These are phyloP conservation scores for Chalciporus sp. DNA, from an alignment of 1,284 basidiomycete genomes.

Conservation along the genomic window DNA sequence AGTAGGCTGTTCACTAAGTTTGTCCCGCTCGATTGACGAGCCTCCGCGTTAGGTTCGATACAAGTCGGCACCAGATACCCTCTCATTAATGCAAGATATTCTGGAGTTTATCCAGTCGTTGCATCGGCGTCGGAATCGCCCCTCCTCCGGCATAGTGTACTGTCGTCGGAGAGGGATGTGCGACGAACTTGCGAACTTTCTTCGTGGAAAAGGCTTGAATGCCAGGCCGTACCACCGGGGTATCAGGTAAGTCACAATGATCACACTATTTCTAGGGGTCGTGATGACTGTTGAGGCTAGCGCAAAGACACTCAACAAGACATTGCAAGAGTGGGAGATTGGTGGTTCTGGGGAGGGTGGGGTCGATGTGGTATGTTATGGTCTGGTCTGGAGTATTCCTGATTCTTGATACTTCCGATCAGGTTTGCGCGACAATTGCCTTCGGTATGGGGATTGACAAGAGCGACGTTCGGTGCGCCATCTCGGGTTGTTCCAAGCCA, in stretches of 20 bases:
- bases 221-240: slow-evolving; percentile 79
- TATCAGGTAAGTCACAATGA: slow-evolving; percentile 43
- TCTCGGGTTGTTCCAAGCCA: slow-evolving; percentile 2
- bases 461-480: slow-evolving; percentile 67
- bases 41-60: slow-evolving; percentile 56
- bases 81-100: slow-evolving; percentile 63
- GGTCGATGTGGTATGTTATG: slow-evolving; percentile 58
- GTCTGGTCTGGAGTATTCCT: neutral
- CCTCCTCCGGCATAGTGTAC: slow-evolving; percentile 81
- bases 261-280: neutral
- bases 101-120: slow-evolving; percentile 65
- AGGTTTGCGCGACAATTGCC: slow-evolving; percentile 70
- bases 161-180: slow-evolving; percentile 71
- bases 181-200: slow-evolving; percentile 63
- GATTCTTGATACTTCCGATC: slow-evolving; percentile 22
- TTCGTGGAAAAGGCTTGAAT: slow-evolving; percentile 66
- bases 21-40: neutral
- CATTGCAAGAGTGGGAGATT: slow-evolving; percentile 64
- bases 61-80: slow-evolving; percentile 49
- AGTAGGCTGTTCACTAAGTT: slow-evolving; percentile 37
- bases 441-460: slow-evolving; percentile 93
- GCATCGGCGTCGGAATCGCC: slow-evolving; percentile 55
- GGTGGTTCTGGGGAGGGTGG: slow-evolving; percentile 51
- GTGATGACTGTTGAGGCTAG: slow-evolving; percentile 35
- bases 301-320: slow-evolving; percentile 53